Conservation (phyloP, 306 rosid species). For the Rosa chinensis region DNA sequence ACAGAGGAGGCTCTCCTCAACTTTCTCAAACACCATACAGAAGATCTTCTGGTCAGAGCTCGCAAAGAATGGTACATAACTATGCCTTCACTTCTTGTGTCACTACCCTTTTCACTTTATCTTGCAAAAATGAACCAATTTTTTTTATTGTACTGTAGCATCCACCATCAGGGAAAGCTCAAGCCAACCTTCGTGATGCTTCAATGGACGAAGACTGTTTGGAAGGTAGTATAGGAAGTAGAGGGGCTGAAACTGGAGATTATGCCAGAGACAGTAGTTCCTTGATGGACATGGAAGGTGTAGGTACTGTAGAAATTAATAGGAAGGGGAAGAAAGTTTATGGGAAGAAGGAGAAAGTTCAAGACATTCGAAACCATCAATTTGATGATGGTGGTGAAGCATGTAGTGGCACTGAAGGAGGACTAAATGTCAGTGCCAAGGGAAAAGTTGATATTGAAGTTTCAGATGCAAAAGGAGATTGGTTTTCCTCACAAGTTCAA, state of each 20-base stretch:
- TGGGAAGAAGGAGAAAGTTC: conserved; percentile 58
- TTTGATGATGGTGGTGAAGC: conserved; percentile 88
- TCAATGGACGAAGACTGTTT: conserved; percentile 51
- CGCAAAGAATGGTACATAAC: conserved; percentile 48
- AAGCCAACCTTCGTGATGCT: conserved; percentile 43
- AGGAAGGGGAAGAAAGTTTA: conserved; percentile 47
- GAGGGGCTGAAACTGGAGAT: conserved; percentile 76
- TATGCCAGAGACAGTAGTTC: conserved; percentile 55
- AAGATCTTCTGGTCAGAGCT: conserved; percentile 49
- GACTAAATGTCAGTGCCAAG: conserved; percentile 43
- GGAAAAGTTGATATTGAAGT: conserved; percentile 56
- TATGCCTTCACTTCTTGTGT: conserved; percentile 1
- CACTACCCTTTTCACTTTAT: background rate
- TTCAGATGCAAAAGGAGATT: conserved; percentile 50
- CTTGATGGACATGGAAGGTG: conserved; percentile 57
- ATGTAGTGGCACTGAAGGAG: conserved; percentile 90
- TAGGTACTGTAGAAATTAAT: conserved; percentile 51
- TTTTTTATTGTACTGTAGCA: conserved; percentile 32
- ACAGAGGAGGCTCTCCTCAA: conserved; percentile 64
- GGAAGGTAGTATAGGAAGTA: conserved; percentile 66
- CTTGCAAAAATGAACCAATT: conserved; percentile 4
- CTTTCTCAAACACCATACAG: conserved; percentile 42
- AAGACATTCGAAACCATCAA: conserved; percentile 44
- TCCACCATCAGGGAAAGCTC: conserved; percentile 38
- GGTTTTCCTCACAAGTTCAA: conserved; percentile 46